A percentile compares a stretch with the other conserved stretches of the same genome.
Conservation (phyloP, 1,139 yeast genomes). For the Casaregolazyma suthepensis region DNA sequence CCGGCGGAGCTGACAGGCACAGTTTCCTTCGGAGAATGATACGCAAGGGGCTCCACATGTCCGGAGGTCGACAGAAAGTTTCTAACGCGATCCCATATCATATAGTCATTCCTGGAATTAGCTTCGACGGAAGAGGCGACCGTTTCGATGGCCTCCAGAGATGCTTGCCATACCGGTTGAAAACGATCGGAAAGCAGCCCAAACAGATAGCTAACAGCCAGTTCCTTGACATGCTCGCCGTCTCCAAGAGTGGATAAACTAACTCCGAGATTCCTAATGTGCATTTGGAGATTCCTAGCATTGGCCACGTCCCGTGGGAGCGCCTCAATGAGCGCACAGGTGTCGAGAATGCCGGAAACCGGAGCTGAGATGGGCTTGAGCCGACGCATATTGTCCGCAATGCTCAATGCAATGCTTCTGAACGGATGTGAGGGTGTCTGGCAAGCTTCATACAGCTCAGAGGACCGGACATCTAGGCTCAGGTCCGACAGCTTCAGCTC, state of each 20-base stretch:
- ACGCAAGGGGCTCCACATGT: background rate
- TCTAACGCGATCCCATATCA: conserved; percentile 45
- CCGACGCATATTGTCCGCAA: background rate
- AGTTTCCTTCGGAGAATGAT: background rate
- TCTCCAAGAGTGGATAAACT: conserved; percentile 41
- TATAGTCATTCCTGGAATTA: conserved; percentile 34
- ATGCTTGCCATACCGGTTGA: conserved; percentile 82
- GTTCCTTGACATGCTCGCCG: conserved; percentile 35
- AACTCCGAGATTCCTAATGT: conserved; percentile 57
- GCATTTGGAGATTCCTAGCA: conserved; percentile 67
- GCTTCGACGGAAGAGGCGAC: conserved; percentile 30
- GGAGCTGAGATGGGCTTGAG: background rate
- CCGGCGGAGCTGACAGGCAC: background rate
- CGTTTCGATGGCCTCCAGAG: conserved; percentile 51
- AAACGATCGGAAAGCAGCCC: conserved; percentile 73
- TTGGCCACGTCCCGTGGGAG: conserved; percentile 64
- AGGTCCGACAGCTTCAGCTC: background rate
- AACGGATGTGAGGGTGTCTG: conserved; percentile 5
- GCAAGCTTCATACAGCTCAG: background rate
- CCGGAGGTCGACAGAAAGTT: background rate
- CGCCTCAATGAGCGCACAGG: conserved; percentile 57
- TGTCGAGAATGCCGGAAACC: conserved; percentile 24
- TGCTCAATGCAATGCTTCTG: background rate
- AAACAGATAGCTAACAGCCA: conserved; percentile 54
- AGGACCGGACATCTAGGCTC: background rate